Evolutionary conservation across 805 yeast species (phyloP), one percentile per base, ranked within the genome.

Genomic region (Huiozyma sinensis): DNA sequence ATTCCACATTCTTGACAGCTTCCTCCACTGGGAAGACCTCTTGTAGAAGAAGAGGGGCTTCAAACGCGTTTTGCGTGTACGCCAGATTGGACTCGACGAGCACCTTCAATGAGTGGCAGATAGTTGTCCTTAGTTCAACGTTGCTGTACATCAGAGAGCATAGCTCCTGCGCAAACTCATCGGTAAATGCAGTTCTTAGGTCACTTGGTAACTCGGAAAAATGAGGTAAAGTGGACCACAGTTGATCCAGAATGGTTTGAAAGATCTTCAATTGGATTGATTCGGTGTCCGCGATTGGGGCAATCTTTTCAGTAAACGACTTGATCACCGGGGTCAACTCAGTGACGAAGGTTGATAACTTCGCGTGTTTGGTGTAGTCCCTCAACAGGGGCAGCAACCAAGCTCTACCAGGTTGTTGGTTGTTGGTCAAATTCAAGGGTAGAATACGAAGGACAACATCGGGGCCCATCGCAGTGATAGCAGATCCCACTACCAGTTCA

Each of bases 341-440:
- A 24, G 64, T 63, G 46, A 74, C 71, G 64, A 77, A 92, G 58
- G 71, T 85, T 0, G 73, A 67, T 44, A 92, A 68, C 39, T 73
- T 71, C 1, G 97, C 82, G 54, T 77, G 74, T 54, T 80, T 75
- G 28, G 87, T 83, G 55, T 85, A 79, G 55, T 89, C 97, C 66
- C 97, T 81, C 48, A 92, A 72, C 32, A 92, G 61, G 8, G 98
- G 98, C 50, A 92, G 72, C 54, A 92, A 58, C 97, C 97, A 92
- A 39, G 97, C 97, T 60, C 97, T 77, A 39, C 97, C 97, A n/a
- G 80, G 73, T 37, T 72, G 70, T 31, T 67, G 64, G 28, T 68
- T 53, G 39, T 73, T 72, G 30, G 72, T 70, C 54, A 92, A 70
- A 57, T 90, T 87, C 56, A 92, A 69, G 6, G 99, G 97, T 32